Conservation (phyloP, 768 basidiomycete species). For the Auricularia cornea region DNA sequence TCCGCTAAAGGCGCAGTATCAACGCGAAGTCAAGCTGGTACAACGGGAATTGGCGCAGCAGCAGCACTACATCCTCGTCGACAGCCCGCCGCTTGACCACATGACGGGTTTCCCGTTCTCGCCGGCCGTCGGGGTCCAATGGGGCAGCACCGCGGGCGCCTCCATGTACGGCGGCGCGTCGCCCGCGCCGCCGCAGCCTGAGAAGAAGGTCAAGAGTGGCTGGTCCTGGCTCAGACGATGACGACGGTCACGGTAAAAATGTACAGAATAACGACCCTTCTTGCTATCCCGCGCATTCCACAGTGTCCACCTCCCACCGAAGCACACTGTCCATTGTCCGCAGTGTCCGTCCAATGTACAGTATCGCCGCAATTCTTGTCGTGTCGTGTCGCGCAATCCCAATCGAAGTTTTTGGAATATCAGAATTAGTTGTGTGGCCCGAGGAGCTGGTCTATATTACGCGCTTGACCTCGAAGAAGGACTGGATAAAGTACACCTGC, state of each 20-base stretch:
- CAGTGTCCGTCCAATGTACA: too few relatives aligned
- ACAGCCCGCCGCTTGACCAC: neutral
- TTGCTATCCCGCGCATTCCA: too few relatives aligned
- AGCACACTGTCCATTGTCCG: too few relatives aligned
- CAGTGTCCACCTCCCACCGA: too few relatives aligned
- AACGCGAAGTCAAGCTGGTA: neutral
- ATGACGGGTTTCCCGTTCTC: neutral
- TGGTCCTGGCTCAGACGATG: neutral
- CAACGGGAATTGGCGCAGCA: neutral
- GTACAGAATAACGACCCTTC: neutral
- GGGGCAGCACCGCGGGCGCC: neutral
- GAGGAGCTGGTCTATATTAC: too few relatives aligned
- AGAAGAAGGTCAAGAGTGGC: neutral
- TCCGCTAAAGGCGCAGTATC: neutral
- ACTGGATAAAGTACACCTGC: slow-evolving; percentile 74
- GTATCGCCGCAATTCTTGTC: too few relatives aligned
- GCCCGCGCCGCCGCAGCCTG: neutral
- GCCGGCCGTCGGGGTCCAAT: neutral
- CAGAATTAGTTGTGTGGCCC: too few relatives aligned
- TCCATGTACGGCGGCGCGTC: neutral
- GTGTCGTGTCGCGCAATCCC: neutral
- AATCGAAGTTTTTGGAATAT: too few relatives aligned
- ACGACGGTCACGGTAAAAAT: neutral
- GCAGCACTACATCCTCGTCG: neutral
- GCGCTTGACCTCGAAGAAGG: slow-evolving; percentile 88